Evolutionary conservation across 441 rosid genomes (phyloP).

Genomic region (Bocquillonia castaneifolia): DNA sequence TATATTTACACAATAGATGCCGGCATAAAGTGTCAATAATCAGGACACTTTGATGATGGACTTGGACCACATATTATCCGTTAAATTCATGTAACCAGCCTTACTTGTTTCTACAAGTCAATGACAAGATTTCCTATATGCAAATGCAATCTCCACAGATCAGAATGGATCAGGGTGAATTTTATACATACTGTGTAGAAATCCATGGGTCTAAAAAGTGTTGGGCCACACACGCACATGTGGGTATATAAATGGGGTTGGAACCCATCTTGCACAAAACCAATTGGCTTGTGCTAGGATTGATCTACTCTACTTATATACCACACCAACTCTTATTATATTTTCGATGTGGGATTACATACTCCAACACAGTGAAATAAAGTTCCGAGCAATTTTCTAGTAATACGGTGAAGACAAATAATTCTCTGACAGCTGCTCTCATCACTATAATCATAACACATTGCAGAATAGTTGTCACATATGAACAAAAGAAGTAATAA

Average conservation of each 20-base stretch:
- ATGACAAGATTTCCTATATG: not conserved
- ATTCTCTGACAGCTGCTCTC: not conserved
- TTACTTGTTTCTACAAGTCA: not conserved
- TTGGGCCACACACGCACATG: too few relatives aligned
- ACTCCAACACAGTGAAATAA: too few relatives aligned
- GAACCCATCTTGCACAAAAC: too few relatives aligned
- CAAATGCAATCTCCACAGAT: not conserved
- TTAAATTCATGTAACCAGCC: not conserved
- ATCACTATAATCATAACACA: not conserved
- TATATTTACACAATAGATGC: not conserved
- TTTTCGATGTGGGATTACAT: too few relatives aligned
- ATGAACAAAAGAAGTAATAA: too few relatives aligned
- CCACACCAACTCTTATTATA: too few relatives aligned
- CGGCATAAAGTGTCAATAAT: not conserved
- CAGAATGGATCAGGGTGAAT: not conserved
- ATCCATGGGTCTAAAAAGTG: too few relatives aligned
- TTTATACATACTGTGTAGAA: not conserved
- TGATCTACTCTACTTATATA: too few relatives aligned
- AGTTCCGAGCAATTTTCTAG: too few relatives aligned
- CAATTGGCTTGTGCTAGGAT: too few relatives aligned
- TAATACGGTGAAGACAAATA: not conserved
- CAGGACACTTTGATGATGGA: not conserved
- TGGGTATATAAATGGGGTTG: too few relatives aligned
- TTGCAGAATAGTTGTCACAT: too few relatives aligned
- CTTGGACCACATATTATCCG: not conserved